Conservation (phyloP, 1,284 basidiomycete species). For the Peniophora sp. region DNA sequence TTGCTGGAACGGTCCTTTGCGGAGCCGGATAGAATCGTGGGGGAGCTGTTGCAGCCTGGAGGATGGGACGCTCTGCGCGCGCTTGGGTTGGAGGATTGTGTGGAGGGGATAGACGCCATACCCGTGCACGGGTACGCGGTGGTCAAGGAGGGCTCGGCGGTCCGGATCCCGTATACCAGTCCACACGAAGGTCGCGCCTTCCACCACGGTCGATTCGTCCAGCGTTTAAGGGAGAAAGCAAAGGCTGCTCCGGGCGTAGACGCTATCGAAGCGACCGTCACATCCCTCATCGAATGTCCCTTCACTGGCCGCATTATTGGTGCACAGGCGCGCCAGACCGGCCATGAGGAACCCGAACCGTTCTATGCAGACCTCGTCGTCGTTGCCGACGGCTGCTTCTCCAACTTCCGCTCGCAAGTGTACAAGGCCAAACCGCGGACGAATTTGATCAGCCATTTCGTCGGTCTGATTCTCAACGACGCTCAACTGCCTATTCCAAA, state of each 20-base stretch:
- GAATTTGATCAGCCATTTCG: conserved; percentile 69
- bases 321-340: conserved; percentile 43
- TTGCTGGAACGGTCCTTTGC: conserved; percentile 84
- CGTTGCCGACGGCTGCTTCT: conserved; percentile 93
- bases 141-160: conserved; percentile 55
- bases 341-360: conserved; percentile 31
- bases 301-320: conserved; percentile 54
- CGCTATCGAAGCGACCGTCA: conserved; percentile 78
- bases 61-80: conserved; percentile 74
- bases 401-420: conserved; percentile 64
- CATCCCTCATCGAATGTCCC: conserved; percentile 61
- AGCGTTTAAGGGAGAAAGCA: conserved; percentile 69
- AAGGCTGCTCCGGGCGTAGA: conserved; percentile 54
- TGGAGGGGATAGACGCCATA: conserved; percentile 86
- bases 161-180: conserved; percentile 88
- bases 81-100: conserved; percentile 69
- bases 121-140: conserved; percentile 87
- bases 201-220: conserved; percentile 93
- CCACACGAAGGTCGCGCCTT: conserved; percentile 72
- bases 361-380: conserved; percentile 78
- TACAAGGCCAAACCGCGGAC: conserved; percentile 46
- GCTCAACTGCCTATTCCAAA: conserved; percentile 73
- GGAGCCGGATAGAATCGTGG: conserved; percentile 95
- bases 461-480: conserved; percentile 75
- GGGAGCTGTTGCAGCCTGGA: conserved; percentile 93